Evolutionary conservation across 1,284 basidiomycete genomes (phyloP).

Genomic region (Cutaneotrichosporon cyanovorans): DNA sequence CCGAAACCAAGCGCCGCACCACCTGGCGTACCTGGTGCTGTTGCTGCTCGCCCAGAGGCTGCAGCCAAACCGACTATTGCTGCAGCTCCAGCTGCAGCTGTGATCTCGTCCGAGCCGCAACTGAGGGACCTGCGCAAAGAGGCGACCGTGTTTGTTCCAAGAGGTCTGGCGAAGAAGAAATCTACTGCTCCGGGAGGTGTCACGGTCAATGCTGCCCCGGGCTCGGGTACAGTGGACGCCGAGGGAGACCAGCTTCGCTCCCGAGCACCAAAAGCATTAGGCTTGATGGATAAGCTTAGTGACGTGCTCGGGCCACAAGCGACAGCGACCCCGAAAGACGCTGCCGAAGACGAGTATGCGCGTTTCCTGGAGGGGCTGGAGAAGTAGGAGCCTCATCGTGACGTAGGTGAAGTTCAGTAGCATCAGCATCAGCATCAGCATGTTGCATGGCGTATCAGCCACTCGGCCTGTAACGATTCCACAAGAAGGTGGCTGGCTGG

Average conservation of each 20-base stretch:
- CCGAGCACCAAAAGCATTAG: slow-evolving; percentile 11
- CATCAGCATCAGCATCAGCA: not conserved
- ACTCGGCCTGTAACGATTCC: no score
- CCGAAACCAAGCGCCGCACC: slow-evolving; percentile 1
- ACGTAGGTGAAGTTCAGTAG: no score
- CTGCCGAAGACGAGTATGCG: slow-evolving; percentile 16
- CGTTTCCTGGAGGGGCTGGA: slow-evolving; percentile 15
- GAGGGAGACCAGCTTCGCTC: slow-evolving; percentile 30
- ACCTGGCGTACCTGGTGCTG: not conserved
- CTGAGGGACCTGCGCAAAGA: slow-evolving; percentile 87
- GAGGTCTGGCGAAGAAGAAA: slow-evolving; percentile 38
- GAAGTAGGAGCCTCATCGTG: not conserved
- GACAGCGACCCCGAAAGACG: not conserved
- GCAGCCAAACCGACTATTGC: slow-evolving; percentile 16
- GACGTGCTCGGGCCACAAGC: slow-evolving; percentile 26
- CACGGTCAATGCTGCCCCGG: slow-evolving; percentile 38
- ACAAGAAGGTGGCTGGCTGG: no score
- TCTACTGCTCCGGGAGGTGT: slow-evolving; percentile 6
- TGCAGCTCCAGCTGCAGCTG: slow-evolving; percentile 48
- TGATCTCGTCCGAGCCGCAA: slow-evolving; percentile 71
- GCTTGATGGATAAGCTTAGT: slow-evolving; percentile 39
- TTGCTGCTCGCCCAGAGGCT: not conserved
- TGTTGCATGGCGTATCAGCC: not conserved
- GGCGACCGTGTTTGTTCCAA: slow-evolving; percentile 76
- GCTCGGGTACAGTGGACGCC: slow-evolving; percentile 30